Evolutionary conservation across 2,329 filamentous ascomycete species (phyloP).

Genomic region (Cytospora mali): DNA sequence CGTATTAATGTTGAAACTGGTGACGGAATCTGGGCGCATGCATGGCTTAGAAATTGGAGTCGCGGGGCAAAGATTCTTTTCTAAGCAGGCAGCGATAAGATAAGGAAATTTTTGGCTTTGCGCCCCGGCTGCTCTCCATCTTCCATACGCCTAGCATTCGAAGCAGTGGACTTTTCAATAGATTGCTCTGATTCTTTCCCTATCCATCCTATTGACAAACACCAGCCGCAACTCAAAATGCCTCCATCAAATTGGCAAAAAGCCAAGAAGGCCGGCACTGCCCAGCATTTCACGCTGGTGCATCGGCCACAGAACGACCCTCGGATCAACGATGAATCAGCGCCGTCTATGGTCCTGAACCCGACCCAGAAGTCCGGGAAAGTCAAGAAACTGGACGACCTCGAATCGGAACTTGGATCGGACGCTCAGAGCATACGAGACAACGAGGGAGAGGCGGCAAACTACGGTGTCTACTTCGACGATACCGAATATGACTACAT

Average conservation of each 20-base stretch:
- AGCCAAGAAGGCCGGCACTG: conserved; percentile 69
- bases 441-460: conserved; percentile 96
- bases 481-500: conserved; percentile 98
- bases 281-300: conserved; percentile 91
- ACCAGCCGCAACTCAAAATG: conserved; percentile 28
- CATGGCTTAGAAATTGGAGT: conserved; percentile 30
- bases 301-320: conserved; percentile 97
- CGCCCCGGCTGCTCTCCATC: neutral
- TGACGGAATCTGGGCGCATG: conserved; percentile 10
- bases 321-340: conserved; percentile 87
- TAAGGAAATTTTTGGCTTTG: conserved; percentile 21
- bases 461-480: conserved; percentile 91
- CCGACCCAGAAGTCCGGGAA: conserved; percentile 55
- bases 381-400: conserved; percentile 71
- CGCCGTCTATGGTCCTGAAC: conserved; percentile 88
- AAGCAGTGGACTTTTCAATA: conserved; percentile 18
- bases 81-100: conserved; percentile 22
- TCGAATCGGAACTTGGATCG: conserved; percentile 74
- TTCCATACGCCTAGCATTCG: neutral
- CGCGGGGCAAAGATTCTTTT: conserved; percentile 33
- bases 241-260: conserved; percentile 39
- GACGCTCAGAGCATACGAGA: conserved; percentile 68
- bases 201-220: neutral
- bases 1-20: neutral
- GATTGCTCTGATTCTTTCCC: neutral